Evolutionary conservation across 2,329 filamentous ascomycete species (phyloP).

Genomic region (Colletotrichum sp.): DNA sequence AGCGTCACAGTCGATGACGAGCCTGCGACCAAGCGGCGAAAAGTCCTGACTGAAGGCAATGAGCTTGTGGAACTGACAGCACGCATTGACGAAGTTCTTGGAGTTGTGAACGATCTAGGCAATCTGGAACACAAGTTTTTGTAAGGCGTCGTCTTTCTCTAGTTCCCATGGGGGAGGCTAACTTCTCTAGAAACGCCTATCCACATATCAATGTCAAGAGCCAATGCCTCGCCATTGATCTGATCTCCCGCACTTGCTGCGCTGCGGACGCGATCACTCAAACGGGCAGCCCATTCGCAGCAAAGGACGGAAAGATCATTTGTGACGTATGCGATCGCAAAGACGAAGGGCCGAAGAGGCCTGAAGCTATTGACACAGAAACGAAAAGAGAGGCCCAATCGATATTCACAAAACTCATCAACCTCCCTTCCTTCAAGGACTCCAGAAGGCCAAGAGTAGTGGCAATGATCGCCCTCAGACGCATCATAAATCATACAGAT

Average conservation of each 20-base stretch:
- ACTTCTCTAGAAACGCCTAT: conserved; percentile 43
- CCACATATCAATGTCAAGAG: conserved; percentile 49
- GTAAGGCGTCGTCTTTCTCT: conserved; percentile 43
- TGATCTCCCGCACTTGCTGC: conserved; percentile 64
- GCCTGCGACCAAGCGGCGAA: conserved; percentile 35
- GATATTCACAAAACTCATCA: conserved; percentile 52
- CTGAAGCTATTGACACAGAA: neutral
- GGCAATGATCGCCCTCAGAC: conserved; percentile 74
- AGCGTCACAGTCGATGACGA: conserved; percentile 11
- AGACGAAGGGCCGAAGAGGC: neutral
- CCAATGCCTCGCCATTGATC: conserved; percentile 57
- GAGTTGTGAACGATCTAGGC: conserved; percentile 26
- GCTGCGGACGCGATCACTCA: conserved; percentile 49
- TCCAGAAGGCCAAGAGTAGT: conserved; percentile 69
- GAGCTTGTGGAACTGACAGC: conserved; percentile 26
- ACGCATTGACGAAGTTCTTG: conserved; percentile 32
- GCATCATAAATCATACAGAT: conserved; percentile 71
- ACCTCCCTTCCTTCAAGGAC: conserved; percentile 50
- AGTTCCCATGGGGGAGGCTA: neutral
- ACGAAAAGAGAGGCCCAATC: conserved; percentile 43
- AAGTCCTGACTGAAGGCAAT: conserved; percentile 27
- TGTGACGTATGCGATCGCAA: neutral
- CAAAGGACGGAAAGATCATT: neutral
- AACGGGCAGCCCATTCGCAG: neutral
- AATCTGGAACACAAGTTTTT: conserved; percentile 42